Conservation (phyloP, 2,329 filamentous ascomycete species). For the Xylaria sp. region DNA sequence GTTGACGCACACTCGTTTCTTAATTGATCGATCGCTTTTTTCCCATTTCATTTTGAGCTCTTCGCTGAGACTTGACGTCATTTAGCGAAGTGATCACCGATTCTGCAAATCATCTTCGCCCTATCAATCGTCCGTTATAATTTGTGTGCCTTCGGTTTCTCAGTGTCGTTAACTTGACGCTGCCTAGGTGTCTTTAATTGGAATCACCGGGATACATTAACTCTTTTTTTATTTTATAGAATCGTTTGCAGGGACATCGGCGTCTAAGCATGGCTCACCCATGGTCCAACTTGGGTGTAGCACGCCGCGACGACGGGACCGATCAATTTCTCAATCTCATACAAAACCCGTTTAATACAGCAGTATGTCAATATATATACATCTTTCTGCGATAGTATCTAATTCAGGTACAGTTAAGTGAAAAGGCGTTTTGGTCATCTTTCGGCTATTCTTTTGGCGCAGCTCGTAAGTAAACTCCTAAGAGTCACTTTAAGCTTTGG, state of each 20-base stretch:
- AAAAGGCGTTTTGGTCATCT: conserved; percentile 71
- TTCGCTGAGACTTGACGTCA: conserved; percentile 34
- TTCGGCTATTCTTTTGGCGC: conserved; percentile 81
- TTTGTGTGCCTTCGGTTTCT: conserved; percentile 1
- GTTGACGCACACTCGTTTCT: not conserved
- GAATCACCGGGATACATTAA: not conserved
- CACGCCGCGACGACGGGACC: conserved; percentile 37
- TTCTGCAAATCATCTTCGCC: not conserved
- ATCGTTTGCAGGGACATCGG: not conserved
- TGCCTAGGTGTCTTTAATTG: not conserved
- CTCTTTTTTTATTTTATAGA: not conserved
- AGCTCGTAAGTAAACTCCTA: conserved; percentile 55
- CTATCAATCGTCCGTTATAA: not conserved
- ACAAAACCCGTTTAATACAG: conserved; percentile 59
- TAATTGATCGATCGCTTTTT: conserved; percentile 7
- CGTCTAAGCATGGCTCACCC: conserved; percentile 22
- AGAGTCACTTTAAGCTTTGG: not conserved
- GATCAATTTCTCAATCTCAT: conserved; percentile 60
- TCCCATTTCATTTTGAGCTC: conserved; percentile 16
- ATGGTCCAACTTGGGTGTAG: conserved; percentile 14
- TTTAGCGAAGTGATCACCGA: not conserved
- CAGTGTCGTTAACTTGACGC: not conserved
- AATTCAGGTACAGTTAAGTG: conserved; percentile 23
- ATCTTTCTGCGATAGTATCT: not conserved
- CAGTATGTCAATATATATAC: conserved; percentile 51